These are phyloP conservation scores for Didymella pinodella DNA, from an alignment of 2,329 filamentous ascomycete genomes.

Conservation along the genomic window DNA sequence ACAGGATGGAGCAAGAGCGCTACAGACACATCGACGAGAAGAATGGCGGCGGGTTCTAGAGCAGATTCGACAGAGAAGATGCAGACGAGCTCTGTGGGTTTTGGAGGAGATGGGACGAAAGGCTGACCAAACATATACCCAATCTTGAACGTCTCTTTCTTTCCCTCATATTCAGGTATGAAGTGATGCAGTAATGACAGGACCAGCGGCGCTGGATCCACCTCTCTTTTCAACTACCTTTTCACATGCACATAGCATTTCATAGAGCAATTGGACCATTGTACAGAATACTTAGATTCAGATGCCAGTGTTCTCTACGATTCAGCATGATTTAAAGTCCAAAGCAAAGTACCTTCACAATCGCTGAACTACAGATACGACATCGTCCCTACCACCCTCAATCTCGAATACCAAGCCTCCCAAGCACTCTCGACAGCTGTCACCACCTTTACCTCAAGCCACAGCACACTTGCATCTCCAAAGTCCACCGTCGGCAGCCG, in stretches of 20 bases:
- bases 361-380: background rate
- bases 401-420: slow-evolving; percentile 7
- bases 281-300: background rate
- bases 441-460: slow-evolving; percentile 2
- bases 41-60: slow-evolving; percentile 52
- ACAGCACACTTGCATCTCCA: slow-evolving; percentile 4
- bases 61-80: background rate
- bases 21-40: slow-evolving; percentile 86
- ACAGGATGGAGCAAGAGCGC: slow-evolving; percentile 79
- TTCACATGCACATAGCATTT: slow-evolving; percentile 32
- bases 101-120: slow-evolving; percentile 29
- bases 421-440: slow-evolving; percentile 16
- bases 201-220: slow-evolving; percentile 31
- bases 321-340: background rate
- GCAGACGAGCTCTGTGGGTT: slow-evolving; percentile 21
- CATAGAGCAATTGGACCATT: background rate
- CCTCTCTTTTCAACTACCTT: slow-evolving; percentile 14
- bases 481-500: slow-evolving; percentile 17
- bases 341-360: background rate
- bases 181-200: slow-evolving; percentile 31
- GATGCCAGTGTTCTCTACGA: background rate
- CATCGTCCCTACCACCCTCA: background rate
- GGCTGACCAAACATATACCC: slow-evolving; percentile 21
- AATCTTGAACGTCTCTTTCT: slow-evolving; percentile 35
- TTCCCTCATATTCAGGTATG: slow-evolving; percentile 22